These are phyloP conservation scores for Pseudofabraea citricarpa DNA, from an alignment of 2,329 filamentous ascomycete species.

Conservation along the genomic window DNA sequence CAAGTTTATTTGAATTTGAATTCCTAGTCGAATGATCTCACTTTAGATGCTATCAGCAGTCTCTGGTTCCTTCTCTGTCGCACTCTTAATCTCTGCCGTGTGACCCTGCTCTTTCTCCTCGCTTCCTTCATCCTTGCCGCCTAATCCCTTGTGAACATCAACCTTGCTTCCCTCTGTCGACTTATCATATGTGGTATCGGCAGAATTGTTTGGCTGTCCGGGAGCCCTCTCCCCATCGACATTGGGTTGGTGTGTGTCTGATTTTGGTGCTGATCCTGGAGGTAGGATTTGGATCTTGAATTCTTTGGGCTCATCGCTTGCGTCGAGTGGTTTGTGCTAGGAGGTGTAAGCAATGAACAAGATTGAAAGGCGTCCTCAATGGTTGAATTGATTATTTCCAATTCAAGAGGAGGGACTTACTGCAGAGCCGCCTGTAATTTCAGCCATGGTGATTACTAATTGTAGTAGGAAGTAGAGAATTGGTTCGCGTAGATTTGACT, in stretches of 20 bases:
- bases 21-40: too few species aligned
- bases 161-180: background rate
- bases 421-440: background rate
- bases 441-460: background rate
- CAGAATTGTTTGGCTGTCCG: conserved; percentile 1
- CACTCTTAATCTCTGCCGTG: conserved; percentile 10
- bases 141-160: conserved; percentile 1
- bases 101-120: conserved; percentile 12
- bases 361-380: background rate
- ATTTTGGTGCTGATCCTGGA: background rate
- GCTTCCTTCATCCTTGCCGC: background rate
- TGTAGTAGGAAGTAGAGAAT: background rate
- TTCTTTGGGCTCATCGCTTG: background rate
- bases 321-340: background rate
- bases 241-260: background rate
- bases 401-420: background rate
- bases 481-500: background rate
- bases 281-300: conserved; percentile 10
- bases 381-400: background rate
- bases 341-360: too few species aligned
- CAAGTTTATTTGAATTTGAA: too few species aligned
- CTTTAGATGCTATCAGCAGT: conserved; percentile 1
- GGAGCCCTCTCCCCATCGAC: background rate
- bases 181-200: conserved; percentile 1
- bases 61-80: conserved; percentile 11